Conservation (phyloP, 345 rosid genomes). For the Citrus glauca region DNA sequence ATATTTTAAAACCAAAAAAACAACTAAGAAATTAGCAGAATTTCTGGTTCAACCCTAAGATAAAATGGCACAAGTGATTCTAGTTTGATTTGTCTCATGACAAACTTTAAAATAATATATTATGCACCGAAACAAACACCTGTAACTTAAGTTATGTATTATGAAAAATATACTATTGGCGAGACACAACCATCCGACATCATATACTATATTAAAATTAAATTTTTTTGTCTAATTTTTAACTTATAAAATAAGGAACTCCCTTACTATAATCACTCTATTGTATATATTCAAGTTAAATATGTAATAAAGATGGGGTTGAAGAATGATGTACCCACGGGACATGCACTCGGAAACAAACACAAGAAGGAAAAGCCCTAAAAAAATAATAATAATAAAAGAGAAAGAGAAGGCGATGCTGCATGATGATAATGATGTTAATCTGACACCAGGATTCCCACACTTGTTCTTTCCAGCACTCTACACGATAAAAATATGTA, state of each 20-base stretch:
- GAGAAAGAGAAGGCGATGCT: neutral
- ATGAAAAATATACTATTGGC: too few species aligned
- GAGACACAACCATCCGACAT: too few species aligned
- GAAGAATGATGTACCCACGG: slow-evolving; percentile 23
- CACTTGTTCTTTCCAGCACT: slow-evolving; percentile 32
- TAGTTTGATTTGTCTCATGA: accelerated
- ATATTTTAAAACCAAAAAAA: too few species aligned
- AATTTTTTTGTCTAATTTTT: too few species aligned
- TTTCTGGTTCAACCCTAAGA: too few species aligned
- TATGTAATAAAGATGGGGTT: neutral
- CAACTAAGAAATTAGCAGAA: too few species aligned
- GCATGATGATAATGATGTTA: slow-evolving; percentile 1
- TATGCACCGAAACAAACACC: too few species aligned
- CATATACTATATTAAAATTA: too few species aligned
- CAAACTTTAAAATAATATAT: accelerated
- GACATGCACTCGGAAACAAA: slow-evolving; percentile 22
- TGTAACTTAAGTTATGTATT: too few species aligned
- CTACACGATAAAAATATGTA: slow-evolving; percentile 25
- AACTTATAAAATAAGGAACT: too few species aligned
- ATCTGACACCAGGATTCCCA: slow-evolving; percentile 42
- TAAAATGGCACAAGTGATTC: too few species aligned
- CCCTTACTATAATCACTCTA: too few species aligned
- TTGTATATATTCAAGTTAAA: neutral
- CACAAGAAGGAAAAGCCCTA: neutral
- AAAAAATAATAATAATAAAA: neutral